Evolutionary conservation across 148 eudicot species (phyloP), one percentile per base, ranked within the genome.

Genomic region (Fallopia convolvulus): DNA sequence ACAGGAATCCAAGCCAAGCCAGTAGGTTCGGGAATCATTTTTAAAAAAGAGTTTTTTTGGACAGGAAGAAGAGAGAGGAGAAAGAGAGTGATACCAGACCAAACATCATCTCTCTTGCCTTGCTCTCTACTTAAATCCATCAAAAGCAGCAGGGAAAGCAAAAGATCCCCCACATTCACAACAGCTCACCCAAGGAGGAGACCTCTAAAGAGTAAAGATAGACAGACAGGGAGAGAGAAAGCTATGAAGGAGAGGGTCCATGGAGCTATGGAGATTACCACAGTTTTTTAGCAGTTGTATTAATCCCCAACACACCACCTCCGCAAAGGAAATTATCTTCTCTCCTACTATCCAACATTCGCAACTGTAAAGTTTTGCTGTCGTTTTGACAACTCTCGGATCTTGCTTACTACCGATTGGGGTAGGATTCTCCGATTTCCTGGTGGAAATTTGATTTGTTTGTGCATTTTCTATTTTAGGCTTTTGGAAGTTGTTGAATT

Each of bases 61-160:
- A 9, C 33, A 61, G 32, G 50, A 52, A 33, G 40, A 65, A n/a
- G 32, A 15, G 12, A 32, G 71, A 5, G n/a, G 33, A 56, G 68
- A 15, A 33, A 32, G 71, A 65, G 41, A 65, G 71, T 15, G 71
- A 65, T 65, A 36, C 72, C 72, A 17, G 39, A 68, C 72, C 72
- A 68, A 68, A 68, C 72, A 14, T 68, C 72, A 17, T 68, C 72
- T 68, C 72, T 68, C 72, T 68, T 68, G 42, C 46, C 72, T 68
- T 68, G 15, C 72, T 36, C 72, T 39, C 72, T 68, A 68, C 72
- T 68, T 68, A 66, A 66, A 61, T 61, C 68, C 33, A 23, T 39
- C 10, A 36, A 61, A 68, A 68, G 72, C 44, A 33, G 20, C 44
- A 68, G 46, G 39, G 72, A 33, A 68, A 65, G 70, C 72, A 33